These are phyloP conservation scores for Fusarium austroafricanum DNA, from an alignment of 2,329 filamentous ascomycete species.

Conservation along the genomic window DNA sequence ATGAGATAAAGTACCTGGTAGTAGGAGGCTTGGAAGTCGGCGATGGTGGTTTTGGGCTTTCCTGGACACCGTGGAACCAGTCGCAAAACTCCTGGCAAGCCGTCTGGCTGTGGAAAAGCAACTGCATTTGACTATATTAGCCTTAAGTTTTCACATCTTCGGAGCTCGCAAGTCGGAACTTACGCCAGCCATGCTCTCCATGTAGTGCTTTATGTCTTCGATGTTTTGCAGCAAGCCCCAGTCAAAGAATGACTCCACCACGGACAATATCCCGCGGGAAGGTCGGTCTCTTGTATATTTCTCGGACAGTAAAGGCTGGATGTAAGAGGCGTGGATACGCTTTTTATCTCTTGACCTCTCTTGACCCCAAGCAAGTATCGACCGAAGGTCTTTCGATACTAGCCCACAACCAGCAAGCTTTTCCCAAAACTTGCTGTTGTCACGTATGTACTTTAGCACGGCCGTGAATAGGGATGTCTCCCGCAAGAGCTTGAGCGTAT, in stretches of 20 bases:
- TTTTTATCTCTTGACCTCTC: neutral
- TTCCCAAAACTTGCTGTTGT: neutral
- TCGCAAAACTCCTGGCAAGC: too few species aligned
- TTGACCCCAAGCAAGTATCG: neutral
- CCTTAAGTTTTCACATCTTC: too few species aligned
- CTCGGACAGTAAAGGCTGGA: accelerated
- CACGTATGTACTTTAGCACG: neutral
- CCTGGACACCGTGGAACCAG: too few species aligned
- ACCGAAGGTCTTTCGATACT: neutral
- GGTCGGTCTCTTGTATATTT: neutral
- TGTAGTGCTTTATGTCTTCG: conserved; percentile 18
- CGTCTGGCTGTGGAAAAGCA: too few species aligned
- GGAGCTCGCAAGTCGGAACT: neutral
- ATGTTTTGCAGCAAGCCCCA: conserved; percentile 22
- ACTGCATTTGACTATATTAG: too few species aligned
- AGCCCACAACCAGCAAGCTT: neutral
- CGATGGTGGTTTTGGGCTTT: too few species aligned
- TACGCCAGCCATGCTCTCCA: conserved; percentile 11
- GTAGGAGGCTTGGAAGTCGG: too few species aligned
- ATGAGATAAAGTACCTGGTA: too few species aligned
- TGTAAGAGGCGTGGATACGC: neutral
- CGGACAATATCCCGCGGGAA: conserved; percentile 12
- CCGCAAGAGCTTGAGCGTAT: accelerated
- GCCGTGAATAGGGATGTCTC: neutral
- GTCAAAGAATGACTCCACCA: conserved; percentile 18